Conservation (phyloP, 1,284 basidiomycete genomes). For the Cutaneotrichosporon mucoides region DNA sequence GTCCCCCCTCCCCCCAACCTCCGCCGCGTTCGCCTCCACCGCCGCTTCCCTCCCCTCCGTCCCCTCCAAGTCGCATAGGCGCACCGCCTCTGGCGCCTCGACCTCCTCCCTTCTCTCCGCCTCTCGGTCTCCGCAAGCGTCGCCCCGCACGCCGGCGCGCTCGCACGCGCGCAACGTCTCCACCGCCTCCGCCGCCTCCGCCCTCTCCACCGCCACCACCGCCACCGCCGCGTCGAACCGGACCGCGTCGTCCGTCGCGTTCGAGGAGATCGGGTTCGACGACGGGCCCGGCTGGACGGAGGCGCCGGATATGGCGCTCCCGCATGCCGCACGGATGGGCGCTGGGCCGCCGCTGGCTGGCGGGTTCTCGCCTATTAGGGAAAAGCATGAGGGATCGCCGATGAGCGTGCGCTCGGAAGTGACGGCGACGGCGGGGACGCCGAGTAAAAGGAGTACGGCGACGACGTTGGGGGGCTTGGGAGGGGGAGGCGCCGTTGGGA, state of each 20-base stretch:
- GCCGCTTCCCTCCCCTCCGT: background rate
- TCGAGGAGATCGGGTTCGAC: conserved; percentile 22
- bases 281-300: conserved; percentile 17
- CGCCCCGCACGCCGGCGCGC: background rate
- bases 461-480: background rate
- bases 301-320: conserved; percentile 6
- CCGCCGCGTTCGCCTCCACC: background rate
- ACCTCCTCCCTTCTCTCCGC: no score
- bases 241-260: conserved; percentile 2
- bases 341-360: background rate
- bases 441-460: background rate
- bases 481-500: background rate
- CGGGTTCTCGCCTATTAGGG: background rate
- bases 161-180: conserved; percentile 1
- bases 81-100: no score
- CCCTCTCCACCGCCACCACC: background rate
- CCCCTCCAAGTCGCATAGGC: background rate
- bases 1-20: background rate
- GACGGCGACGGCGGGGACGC: background rate
- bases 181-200: background rate
- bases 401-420: conserved; percentile 1
- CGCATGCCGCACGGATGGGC: conserved; percentile 2
- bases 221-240: background rate
- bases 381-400: background rate
- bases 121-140: background rate